These are phyloP conservation scores for Megacollybia platyphylla DNA, from an alignment of 1,284 basidiomycete genomes.

Conservation along the genomic window DNA sequence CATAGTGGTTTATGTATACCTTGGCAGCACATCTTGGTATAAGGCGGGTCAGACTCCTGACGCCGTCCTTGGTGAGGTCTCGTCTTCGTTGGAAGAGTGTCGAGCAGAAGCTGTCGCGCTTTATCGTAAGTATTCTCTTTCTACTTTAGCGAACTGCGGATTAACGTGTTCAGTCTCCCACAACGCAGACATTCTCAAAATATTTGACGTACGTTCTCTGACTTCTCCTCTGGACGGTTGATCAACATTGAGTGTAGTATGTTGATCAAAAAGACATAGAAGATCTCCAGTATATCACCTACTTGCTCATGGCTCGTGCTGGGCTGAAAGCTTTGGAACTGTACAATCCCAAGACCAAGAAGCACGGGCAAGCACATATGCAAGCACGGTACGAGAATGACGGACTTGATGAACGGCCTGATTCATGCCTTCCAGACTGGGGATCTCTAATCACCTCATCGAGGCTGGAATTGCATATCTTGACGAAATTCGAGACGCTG, in stretches of 20 bases:
- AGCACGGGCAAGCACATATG: constrained; percentile 91
- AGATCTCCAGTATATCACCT: constrained; percentile 70
- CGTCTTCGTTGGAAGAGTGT: constrained; percentile 82
- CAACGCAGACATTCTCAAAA: constrained; percentile 59
- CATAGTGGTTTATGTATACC: constrained; percentile 1
- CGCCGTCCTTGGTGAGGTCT: constrained; percentile 71
- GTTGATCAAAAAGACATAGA: constrained; percentile 54
- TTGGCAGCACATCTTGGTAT: constrained; percentile 64
- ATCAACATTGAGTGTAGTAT: constrained; percentile 31
- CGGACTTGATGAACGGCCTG: neutral
- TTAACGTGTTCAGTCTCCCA: constrained; percentile 40
- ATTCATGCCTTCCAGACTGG: constrained; percentile 32
- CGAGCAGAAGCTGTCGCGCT: constrained; percentile 74
- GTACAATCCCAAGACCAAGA: constrained; percentile 68
- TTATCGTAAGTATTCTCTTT: constrained; percentile 37
- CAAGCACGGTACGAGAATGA: constrained; percentile 50
- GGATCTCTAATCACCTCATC: constrained; percentile 71
- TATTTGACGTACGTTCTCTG: constrained; percentile 51
- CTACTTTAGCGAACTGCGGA: neutral
- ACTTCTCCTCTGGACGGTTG: neutral
- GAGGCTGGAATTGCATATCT: constrained; percentile 57
- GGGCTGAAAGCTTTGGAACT: constrained; percentile 72
- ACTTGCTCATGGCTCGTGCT: constrained; percentile 74
- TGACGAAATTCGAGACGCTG: constrained; percentile 46
- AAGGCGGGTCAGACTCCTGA: constrained; percentile 72